A percentile compares a stretch with the other conserved stretches of the same genome.
phyloP scores from a whole-genome alignment of 1,284 basidiomycete genomes.

The Golubevia pallescens region DNA sequence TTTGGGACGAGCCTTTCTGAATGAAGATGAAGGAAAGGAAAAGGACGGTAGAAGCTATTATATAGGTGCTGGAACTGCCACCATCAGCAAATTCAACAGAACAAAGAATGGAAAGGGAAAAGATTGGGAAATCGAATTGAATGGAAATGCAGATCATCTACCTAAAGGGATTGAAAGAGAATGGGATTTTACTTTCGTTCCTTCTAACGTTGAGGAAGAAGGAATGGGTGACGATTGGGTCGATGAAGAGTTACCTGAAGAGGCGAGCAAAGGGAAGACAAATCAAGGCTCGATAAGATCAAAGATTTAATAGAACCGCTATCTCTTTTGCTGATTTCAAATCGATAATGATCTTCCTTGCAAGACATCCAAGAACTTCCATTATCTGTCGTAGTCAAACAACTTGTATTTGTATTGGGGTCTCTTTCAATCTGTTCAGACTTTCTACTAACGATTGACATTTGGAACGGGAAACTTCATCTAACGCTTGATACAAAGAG shows the following conservation, averaged over 20 bases:
- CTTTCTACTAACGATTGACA: too few relatives aligned
- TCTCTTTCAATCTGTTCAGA: too few relatives aligned
- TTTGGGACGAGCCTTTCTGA: constrained; percentile 72
- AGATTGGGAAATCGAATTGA: constrained; percentile 15
- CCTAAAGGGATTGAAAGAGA: constrained; percentile 42
- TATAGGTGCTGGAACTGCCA: constrained; percentile 47
- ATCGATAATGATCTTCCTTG: too few relatives aligned
- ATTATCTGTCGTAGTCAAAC: too few relatives aligned
- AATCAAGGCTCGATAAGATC: too few relatives aligned
- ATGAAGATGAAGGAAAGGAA: constrained; percentile 58
- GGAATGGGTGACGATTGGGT: constrained; percentile 43
- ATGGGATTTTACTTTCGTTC: constrained; percentile 51
- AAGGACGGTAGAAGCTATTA: constrained; percentile 1
- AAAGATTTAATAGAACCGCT: too few relatives aligned
- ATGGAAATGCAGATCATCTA: constrained; percentile 43
- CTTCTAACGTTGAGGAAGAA: constrained; percentile 43
- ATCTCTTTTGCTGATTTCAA: too few relatives aligned
- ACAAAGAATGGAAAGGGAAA: neutral
- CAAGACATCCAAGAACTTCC: too few relatives aligned
- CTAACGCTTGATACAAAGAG: too few relatives aligned
- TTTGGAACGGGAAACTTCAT: too few relatives aligned
- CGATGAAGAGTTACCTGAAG: constrained; percentile 18
- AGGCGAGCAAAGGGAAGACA: too few relatives aligned
- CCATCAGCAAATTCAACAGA: constrained; percentile 40
- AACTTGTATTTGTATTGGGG: too few relatives aligned